Evolutionary conservation across 1,139 yeast genomes (phyloP), one percentile per base, ranked within the genome.

Genomic region (Candida freyschussii): DNA sequence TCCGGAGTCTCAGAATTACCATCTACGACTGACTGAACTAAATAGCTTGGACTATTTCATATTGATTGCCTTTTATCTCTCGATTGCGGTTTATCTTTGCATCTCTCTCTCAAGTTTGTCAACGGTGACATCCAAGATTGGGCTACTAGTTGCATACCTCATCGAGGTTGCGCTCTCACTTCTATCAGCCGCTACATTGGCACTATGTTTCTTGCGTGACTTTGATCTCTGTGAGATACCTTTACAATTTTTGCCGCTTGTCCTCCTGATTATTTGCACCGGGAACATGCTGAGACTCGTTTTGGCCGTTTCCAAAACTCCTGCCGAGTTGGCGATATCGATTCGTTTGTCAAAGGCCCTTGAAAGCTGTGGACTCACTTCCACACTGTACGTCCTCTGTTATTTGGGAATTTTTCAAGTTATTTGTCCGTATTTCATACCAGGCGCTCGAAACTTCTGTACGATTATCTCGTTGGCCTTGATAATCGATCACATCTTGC

Each of bases 71-170:
- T 46, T 58, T 1, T 67, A 67, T 37, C 30, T 55, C 1, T 26
- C 55, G 3, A 50, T 65, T 4, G 37, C 57, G 1, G 16, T 59
- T 3, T 68, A 68, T 41, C 55, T 63, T 29, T 31, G 58, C 4
- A 47, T 78, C n/a, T 65, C 80, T 13, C 59, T 79, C 19, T 59
- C 74, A 13, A 73, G 75, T 40, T 59, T 70, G 32, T 71, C 72
- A 29, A 63, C 74, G 14, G 70, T 82, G 9, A 67, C 76, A 32
- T 79, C 89, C 3, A 69, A 68, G 45, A 30, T 64, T 3, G 89
- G 91, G 0, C 57, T 83, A 10, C 45, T 78, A 7, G 36, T 69
- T n/a, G 89, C 87, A 1, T 77, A 81, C 63, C 18, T 67, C 0
- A 70, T 71, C 2, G 77, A 79, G 43, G 52, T 68, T 2, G 25